Evolutionary conservation across 1,284 basidiomycete genomes (phyloP).

Genomic region (Cutaneotrichosporon sp.): DNA sequence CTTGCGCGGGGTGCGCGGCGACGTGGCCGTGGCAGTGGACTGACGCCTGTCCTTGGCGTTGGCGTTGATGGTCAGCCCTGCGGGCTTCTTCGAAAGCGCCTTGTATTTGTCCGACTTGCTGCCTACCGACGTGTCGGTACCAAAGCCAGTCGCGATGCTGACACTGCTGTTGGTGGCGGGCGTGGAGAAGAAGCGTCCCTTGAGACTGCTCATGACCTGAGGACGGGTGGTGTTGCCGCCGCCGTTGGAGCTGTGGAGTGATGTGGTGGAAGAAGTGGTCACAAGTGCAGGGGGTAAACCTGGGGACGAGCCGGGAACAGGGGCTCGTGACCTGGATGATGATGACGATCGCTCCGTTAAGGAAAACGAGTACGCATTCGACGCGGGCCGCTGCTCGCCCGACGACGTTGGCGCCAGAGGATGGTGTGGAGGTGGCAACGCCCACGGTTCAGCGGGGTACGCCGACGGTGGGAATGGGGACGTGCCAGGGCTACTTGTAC

Average conservation of each 20-base stretch:
- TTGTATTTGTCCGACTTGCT: conserved; percentile 32
- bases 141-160: conserved; percentile 9
- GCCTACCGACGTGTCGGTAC: not conserved
- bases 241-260: conserved; percentile 19
- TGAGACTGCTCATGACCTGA: conserved; percentile 31
- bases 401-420: conserved; percentile 8
- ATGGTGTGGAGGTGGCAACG: conserved; percentile 7
- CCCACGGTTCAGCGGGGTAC: conserved; percentile 23
- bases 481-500: not conserved
- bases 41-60: not conserved
- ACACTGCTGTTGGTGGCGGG: conserved; percentile 24
- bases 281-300: conserved; percentile 7
- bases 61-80: not conserved
- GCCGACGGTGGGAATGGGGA: conserved; percentile 21
- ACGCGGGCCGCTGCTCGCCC: conserved; percentile 16
- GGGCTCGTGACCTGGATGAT: conserved; percentile 22
- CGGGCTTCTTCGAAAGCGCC: conserved; percentile 23
- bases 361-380: conserved; percentile 27
- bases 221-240: conserved; percentile 26
- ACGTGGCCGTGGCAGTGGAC: conserved; percentile 5
- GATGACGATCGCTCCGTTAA: conserved; percentile 26
- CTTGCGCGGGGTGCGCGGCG: conserved; percentile 8
- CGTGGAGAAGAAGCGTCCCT: conserved; percentile 46
- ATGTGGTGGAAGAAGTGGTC: conserved; percentile 18
- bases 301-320: conserved; percentile 9